Base-by-base conservation (phyloP, 2,329 filamentous ascomycete genomes). In the Colletotrichum siamense region DNA sequence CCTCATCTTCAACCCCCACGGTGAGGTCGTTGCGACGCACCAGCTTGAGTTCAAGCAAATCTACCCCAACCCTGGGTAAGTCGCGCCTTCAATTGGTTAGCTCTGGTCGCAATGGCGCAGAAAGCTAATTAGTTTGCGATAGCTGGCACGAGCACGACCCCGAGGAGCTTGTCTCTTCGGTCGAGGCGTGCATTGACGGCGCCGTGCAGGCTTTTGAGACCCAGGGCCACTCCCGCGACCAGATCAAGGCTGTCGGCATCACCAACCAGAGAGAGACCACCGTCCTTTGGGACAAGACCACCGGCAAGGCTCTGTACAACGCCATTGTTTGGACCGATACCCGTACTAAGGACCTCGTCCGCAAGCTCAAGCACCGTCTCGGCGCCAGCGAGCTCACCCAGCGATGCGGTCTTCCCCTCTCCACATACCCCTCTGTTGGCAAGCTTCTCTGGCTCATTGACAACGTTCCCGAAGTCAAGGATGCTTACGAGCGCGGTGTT, bases 71-170 rank as follows among this genome's bases (percentile, higher is more conserved):
- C 91, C 95, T 80, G 94, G 95, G 93, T 95, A 85, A 87, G 89
- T 78, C 24, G 26, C 28, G 30, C n/a, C n/a, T 18, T 59, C 44
- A 34, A 67, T 24, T 34, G 34, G 65, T 16, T 18, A 22, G 28
- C n/a, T 7, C 9, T 71, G 13, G 16, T 22, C 12, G 61, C 18
- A 12, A 24, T 26, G n/a, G 62, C 26, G 39, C 32, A 3, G 4
- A 8, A 44, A 44, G 55, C 72, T 77, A 57, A 77, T 8, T 15
- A 24, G 22, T 24, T 34, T 30, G 75, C 65, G 62, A 36, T 82
- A 96, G 94, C 83, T 96, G 94, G 95, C 94, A 96, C 84, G 95
- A 97, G 85, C 95, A 96, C 84, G 94, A 96, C 80, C 94, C 95
- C 12, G 88, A 92, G 76, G 94, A 96, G 85, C 89, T 97, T 77